Base-by-base conservation (phyloP, 805 yeast genomes). In the Starmera pachycereana region DNA sequence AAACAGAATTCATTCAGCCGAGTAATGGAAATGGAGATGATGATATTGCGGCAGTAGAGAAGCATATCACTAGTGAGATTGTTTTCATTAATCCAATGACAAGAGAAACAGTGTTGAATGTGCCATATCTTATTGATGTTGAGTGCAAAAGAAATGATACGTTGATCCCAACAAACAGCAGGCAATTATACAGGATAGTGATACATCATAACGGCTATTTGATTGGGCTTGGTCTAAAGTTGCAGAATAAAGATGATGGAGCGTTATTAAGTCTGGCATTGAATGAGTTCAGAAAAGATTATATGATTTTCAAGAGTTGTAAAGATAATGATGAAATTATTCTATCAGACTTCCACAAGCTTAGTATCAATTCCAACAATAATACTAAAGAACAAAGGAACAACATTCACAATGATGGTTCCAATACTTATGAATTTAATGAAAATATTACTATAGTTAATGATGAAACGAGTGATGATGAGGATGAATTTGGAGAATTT, bases 141-240 rank as follows among this genome's bases (percentile, higher is more conserved):
- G 59, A 63, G 27, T 47, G 10, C 9, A 14, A 3, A 16, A 31
- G 10, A 28, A n/a, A 33, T 25, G 13, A 32, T 22, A 29, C 27
- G 6, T 14, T 8, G 6, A 4, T 22, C 12, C 42, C 44, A 36
- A 50, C 56, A 7, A 41, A 37, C 6, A 43, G 51, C 4, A 40
- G 37, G 35, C 42, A 62, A 33, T 55, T 57, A 35, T 69, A 59
- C 44, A 64, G 63, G 19, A 51, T 68, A 6, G 40, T 63, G 8
- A 53, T 65, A 28, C 54, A 51, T n/a, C 56, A 58, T 35, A 51
- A 51, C 13, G 53, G 42, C 4, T 46, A 56, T 40, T 53, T 52
- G n/a, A 61, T 69, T 11, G 62, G 61, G 19, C 48, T 69, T n/a
- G 73, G 74, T 5, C 45, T 68, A 39, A 63, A 63, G 12, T 66